Conservation (phyloP, 306 rosid species). For the Canavalia ensiformis region DNA sequence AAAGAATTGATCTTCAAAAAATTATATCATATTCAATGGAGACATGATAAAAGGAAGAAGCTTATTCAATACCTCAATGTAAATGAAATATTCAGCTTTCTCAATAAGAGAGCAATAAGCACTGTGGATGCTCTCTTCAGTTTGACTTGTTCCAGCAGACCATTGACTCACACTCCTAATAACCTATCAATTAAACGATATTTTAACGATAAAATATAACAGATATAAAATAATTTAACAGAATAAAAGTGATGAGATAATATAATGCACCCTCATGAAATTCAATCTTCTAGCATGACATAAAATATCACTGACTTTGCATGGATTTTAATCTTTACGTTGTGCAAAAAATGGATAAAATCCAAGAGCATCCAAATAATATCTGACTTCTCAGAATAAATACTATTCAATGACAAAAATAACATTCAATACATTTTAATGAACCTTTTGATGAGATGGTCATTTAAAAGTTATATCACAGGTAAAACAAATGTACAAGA, state of each 20-base stretch:
- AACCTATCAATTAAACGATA: constrained; percentile 63
- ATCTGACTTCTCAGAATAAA: constrained; percentile 27
- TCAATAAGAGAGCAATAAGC: constrained; percentile 96
- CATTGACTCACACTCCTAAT: constrained; percentile 99
- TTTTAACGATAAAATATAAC: constrained; percentile 31
- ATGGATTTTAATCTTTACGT: constrained; percentile 16
- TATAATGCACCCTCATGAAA: constrained; percentile 29
- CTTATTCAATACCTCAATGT: constrained; percentile 79
- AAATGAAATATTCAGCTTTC: constrained; percentile 92
- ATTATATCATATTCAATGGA: constrained; percentile 13
- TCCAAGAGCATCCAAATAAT: constrained; percentile 32
- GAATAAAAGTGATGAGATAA: constrained; percentile 39
- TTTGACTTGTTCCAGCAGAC: constrained; percentile 99
- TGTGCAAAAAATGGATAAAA: constrained; percentile 12
- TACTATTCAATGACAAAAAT: constrained; percentile 12
- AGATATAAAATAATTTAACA: constrained; percentile 26
- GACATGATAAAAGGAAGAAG: constrained; percentile 22
- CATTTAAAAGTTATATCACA: constrained; percentile 29
- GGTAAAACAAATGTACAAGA: constrained; percentile 27
- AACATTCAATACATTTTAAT: constrained; percentile 32
- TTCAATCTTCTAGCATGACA: constrained; percentile 30
- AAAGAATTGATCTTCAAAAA: constrained; percentile 30
- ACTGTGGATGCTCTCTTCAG: constrained; percentile 91
- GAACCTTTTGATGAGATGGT: constrained; percentile 30
- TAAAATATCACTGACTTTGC: constrained; percentile 25